phyloP scores from a whole-genome alignment of 2,329 filamentous ascomycete genomes.

The Sporothrix pseudoabietina region DNA sequence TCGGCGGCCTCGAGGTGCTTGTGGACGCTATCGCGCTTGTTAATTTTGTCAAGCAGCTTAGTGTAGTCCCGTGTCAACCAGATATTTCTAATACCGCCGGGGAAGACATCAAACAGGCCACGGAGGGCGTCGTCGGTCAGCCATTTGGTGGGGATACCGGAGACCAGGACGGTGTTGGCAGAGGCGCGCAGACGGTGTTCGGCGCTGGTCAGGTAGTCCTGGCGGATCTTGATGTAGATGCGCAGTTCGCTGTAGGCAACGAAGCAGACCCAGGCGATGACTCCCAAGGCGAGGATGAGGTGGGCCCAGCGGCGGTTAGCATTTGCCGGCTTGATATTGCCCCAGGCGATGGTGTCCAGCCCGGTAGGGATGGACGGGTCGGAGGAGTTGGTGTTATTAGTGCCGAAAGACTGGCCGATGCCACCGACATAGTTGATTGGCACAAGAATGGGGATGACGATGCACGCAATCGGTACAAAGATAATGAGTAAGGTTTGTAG shows the following conservation, averaged over 20 bases:
- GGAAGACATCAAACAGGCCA: conserved; percentile 91
- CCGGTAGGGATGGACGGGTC: conserved; percentile 52
- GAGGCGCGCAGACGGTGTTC: conserved; percentile 92
- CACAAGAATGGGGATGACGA: conserved; percentile 83
- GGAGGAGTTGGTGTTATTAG: conserved; percentile 45
- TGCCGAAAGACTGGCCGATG: conserved; percentile 58
- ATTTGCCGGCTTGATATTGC: conserved; percentile 72
- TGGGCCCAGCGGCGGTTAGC: conserved; percentile 80
- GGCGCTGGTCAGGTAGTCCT: conserved; percentile 91
- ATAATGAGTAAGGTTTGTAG: conserved; percentile 77
- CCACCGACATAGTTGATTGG: conserved; percentile 81
- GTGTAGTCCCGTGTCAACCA: conserved; percentile 95
- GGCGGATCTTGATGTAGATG: conserved; percentile 88
- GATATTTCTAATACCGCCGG: conserved; percentile 90
- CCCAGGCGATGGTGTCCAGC: conserved; percentile 82
- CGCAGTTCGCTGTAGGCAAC: conserved; percentile 85
- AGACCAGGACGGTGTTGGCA: conserved; percentile 92
- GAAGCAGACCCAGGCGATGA: conserved; percentile 81
- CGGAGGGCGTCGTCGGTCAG: conserved; percentile 77
- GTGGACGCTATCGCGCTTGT: conserved; percentile 71
- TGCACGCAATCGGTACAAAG: conserved; percentile 76
- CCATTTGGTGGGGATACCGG: conserved; percentile 89
- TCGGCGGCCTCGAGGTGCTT: conserved; percentile 75
- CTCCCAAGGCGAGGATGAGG: conserved; percentile 72
- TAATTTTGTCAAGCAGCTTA: conserved; percentile 79